A percentile compares a stretch with the other conserved stretches of the same genome.
phyloP scores from a whole-genome alignment of 441 rosid genomes.

The Brassica hybrid region DNA sequence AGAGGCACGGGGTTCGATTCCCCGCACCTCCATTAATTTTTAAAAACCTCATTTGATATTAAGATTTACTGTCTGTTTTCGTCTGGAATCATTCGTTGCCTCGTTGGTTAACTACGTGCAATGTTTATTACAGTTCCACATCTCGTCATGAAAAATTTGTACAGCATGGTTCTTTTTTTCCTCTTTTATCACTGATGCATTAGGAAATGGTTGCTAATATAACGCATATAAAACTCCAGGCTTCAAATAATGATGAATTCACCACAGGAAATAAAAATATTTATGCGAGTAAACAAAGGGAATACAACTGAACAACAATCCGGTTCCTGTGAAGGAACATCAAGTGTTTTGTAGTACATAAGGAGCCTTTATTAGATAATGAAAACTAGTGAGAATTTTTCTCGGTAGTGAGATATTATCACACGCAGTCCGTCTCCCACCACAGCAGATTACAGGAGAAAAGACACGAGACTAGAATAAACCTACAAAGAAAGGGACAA shows the following conservation, averaged over 20 bases:
- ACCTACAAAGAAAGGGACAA: conserved; percentile 26
- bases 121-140: conserved; percentile 1
- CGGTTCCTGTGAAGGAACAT: conserved; percentile 27
- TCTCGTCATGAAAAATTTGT: not conserved
- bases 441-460: conserved; percentile 17
- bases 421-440: conserved; percentile 18
- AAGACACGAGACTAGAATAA: conserved; percentile 4
- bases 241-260: conserved; percentile 28
- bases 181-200: not conserved
- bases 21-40: not conserved
- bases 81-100: not conserved
- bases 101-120: not conserved
- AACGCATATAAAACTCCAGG: not conserved
- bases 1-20: conserved; percentile 73
- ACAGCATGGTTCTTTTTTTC: not conserved
- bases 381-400: conserved; percentile 9
- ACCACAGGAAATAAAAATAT: conserved; percentile 11
- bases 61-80: not conserved
- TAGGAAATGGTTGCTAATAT: not conserved
- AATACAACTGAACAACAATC: conserved; percentile 27
- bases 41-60: too few relatives aligned
- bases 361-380: conserved; percentile 33
- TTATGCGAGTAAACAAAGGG: conserved; percentile 23
- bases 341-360: conserved; percentile 32
- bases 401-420: not conserved